A percentile compares a stretch with the other conserved stretches of the same genome.
Evolutionary conservation across 140 eudicot genomes (phyloP).

Genomic region (Oenanthe javanica): DNA sequence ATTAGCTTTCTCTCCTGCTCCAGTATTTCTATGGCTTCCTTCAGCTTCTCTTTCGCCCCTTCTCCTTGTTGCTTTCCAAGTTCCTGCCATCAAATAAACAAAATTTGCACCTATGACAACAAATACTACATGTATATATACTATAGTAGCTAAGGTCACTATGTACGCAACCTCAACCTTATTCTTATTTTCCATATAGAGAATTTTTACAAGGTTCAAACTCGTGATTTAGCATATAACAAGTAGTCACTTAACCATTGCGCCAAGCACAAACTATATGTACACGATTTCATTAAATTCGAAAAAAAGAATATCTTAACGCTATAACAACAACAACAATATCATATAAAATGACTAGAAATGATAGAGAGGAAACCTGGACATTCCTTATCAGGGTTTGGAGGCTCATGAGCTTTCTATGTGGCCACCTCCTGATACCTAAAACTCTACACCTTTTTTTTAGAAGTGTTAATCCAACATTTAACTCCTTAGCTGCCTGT

Average conservation of each 20-base stretch:
- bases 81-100: slow-evolving; percentile 30
- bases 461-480: slow-evolving; percentile 67
- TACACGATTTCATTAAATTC: too few species aligned
- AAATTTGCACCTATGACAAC: not conserved
- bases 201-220: not conserved
- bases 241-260: not conserved
- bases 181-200: not conserved
- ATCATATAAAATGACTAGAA: not conserved
- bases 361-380: slow-evolving; percentile 30
- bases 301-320: not conserved
- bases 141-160: too few species aligned
- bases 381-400: slow-evolving; percentile 75
- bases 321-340: not conserved
- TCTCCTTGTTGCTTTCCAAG: slow-evolving; percentile 48
- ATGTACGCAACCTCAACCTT: not conserved
- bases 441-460: slow-evolving; percentile 76
- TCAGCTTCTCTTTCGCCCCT: slow-evolving; percentile 28
- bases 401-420: slow-evolving; percentile 74
- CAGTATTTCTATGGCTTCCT: slow-evolving; percentile 41
- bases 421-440: slow-evolving; percentile 92
- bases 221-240: not conserved
- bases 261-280: not conserved
- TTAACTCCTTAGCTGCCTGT: slow-evolving; percentile 71
- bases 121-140: too few species aligned
- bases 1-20: slow-evolving; percentile 57